Percentiles rank a stretch among this genome's conserved stretches.
phyloP scores from a whole-genome alignment of 257 asterid species.

The Solanum bulbocastanum region DNA sequence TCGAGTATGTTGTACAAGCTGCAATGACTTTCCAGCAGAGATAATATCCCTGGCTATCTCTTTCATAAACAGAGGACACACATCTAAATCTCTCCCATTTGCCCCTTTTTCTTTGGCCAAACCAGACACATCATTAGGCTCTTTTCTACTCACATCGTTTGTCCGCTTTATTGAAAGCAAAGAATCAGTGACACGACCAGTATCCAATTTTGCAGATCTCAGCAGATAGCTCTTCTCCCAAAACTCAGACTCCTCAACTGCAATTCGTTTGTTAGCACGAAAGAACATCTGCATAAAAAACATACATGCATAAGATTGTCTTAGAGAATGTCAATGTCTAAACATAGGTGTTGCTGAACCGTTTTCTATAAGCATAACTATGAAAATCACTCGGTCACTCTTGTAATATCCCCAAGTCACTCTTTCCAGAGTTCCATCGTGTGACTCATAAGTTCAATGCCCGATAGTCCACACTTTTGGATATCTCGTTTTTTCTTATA shows the following conservation, averaged over 20 bases:
- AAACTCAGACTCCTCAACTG: slow-evolving; percentile 82
- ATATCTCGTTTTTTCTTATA: background rate
- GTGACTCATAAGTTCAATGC: background rate
- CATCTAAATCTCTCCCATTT: slow-evolving; percentile 31
- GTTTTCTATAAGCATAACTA: background rate
- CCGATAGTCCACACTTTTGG: background rate
- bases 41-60: slow-evolving; percentile 70
- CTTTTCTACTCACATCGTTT: slow-evolving; percentile 32
- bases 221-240: slow-evolving; percentile 94
- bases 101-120: slow-evolving; percentile 39
- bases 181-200: slow-evolving; percentile 19
- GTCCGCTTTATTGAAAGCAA: slow-evolving; percentile 22
- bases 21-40: slow-evolving; percentile 96
- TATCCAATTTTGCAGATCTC: slow-evolving; percentile 36
- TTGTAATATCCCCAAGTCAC: background rate
- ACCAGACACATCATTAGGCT: slow-evolving; percentile 33
- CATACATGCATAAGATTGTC: slow-evolving; percentile 3
- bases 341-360: background rate
- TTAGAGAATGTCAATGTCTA: background rate
- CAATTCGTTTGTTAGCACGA: slow-evolving; percentile 54
- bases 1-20: slow-evolving; percentile 79
- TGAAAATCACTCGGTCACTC: background rate
- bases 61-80: slow-evolving; percentile 72
- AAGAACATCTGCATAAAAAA: slow-evolving; percentile 64
- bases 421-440: background rate